Base-by-base conservation (phyloP, 106 monocot genomes). In the Gastrodia elata region DNA sequence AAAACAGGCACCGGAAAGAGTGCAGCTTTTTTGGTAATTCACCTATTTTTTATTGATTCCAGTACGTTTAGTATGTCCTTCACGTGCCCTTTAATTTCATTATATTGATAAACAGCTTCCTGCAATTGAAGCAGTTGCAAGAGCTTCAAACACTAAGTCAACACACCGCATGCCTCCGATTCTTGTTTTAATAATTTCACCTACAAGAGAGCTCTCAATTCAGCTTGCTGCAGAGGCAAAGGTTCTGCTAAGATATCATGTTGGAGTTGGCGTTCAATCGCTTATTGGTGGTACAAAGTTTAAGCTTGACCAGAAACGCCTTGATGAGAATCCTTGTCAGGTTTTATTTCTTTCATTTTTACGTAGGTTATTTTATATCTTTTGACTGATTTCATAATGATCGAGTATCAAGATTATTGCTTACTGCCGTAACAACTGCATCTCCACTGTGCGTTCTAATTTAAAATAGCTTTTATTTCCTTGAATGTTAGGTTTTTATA, bases 141-240 rank as follows among this genome's bases (percentile, higher is more conserved):
- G 84, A 36, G 79, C 75, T 40, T 76, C 77, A 70, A 82, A 37
- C 69, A 71, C 35, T 71, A 77, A 75, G 25, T 59, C 30, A 64
- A 87, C 80, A 37, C 71, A 74, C 1, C 82, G 86, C 25, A 74
- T 85, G 36, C 83, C 83, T 74, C 93, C 90, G 28, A 87, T 98
- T 72, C 41, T 76, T 72, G 82, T 76, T 48, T 85, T 98, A 14
- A 71, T 98, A 82, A 77, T 98, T 64, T 93, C 85, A 49, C 93
- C 97, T 8, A 98, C 93, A 73, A 88, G 97, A 73, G 97, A 93
- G 80, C 90, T 98, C 68, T 93, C 97, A 20, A 87, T 93, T 82
- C 97, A 98, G 76, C 68, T 93, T 68, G 82, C 93, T 81, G 97
- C 97, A 41, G 97, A 98, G 76, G 82, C 88, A 73, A 92, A 81